phyloP scores from a whole-genome alignment of 139 green algal genomes.

The Chlamydomonas sp. region DNA sequence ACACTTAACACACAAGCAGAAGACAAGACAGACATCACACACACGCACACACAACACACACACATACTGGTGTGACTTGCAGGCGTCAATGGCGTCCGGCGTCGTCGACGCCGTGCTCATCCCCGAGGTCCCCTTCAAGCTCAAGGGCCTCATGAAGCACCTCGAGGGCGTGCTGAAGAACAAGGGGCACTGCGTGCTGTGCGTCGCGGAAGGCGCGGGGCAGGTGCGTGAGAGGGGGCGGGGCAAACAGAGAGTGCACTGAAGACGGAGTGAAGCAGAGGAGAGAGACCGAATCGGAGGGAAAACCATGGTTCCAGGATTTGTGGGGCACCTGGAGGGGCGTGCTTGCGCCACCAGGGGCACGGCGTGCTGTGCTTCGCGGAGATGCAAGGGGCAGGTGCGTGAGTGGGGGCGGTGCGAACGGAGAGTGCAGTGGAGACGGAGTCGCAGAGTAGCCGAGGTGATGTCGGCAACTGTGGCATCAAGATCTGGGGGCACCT shows the following conservation, averaged over 20 bases:
- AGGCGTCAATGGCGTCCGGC: conserved; percentile 83
- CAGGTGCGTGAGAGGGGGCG: conserved; percentile 46
- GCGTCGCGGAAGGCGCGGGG: conserved; percentile 61
- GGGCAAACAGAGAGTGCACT: neutral
- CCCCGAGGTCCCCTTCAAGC: conserved; percentile 58
- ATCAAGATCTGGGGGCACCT: no score
- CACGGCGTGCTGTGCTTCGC: no score
- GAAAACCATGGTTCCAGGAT: neutral
- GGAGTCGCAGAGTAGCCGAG: no score
- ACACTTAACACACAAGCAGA: neutral
- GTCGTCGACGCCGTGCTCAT: conserved; percentile 84
- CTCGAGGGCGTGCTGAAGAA: conserved; percentile 64
- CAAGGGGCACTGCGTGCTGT: conserved; percentile 75
- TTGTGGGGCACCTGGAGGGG: no score
- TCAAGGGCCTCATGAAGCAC: conserved; percentile 13
- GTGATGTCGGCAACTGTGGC: no score
- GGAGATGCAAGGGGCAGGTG: no score
- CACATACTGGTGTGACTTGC: no score
- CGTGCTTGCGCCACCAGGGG: no score
- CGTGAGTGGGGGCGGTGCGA: no score
- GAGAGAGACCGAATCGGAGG: neutral
- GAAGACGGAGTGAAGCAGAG: neutral
- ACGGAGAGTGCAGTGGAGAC: no score
- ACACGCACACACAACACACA: no score
- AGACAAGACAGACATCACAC: no score